phyloP scores from a whole-genome alignment of 306 rosid species.

The Neltuma alba region DNA sequence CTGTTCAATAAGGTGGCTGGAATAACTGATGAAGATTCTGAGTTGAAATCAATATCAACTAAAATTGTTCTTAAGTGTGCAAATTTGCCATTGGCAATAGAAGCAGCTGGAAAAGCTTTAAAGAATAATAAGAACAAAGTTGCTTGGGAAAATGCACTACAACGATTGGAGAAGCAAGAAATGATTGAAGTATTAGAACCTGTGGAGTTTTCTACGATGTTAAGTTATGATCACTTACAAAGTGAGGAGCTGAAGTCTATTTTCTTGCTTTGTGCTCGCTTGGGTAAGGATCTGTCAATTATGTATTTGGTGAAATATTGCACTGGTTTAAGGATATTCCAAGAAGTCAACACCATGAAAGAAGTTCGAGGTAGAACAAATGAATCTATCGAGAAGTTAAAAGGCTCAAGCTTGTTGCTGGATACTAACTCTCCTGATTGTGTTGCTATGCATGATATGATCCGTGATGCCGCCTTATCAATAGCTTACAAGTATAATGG shows the following conservation, averaged over 20 bases:
- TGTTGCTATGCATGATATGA: slow-evolving; percentile 29
- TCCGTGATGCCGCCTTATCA: slow-evolving; percentile 20
- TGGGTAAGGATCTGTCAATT: not conserved
- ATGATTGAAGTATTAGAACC: not conserved
- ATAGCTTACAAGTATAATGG: slow-evolving; percentile 6
- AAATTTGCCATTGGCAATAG: not conserved
- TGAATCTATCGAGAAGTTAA: not conserved
- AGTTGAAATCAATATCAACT: not conserved
- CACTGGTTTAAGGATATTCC: slow-evolving; percentile 19
- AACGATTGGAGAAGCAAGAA: not conserved
- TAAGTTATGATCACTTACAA: slow-evolving; percentile 38
- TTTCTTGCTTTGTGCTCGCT: slow-evolving; percentile 38
- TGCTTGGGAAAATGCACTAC: not conserved
- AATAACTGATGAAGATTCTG: not conserved
- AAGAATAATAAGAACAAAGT: not conserved
- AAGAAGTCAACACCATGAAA: not conserved
- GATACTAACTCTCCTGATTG: slow-evolving; percentile 24
- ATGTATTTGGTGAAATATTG: not conserved
- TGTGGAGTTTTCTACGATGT: slow-evolving; percentile 13
- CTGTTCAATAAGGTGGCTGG: not conserved
- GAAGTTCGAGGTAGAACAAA: slow-evolving; percentile 11
- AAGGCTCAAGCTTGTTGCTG: slow-evolving; percentile 5
- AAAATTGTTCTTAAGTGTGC: not conserved
- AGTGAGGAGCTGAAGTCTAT: slow-evolving; percentile 18
- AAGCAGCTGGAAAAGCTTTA: not conserved